Base-by-base conservation (phyloP, 371 early-diverging fungal species). In the Umbelopsis sp. region DNA sequence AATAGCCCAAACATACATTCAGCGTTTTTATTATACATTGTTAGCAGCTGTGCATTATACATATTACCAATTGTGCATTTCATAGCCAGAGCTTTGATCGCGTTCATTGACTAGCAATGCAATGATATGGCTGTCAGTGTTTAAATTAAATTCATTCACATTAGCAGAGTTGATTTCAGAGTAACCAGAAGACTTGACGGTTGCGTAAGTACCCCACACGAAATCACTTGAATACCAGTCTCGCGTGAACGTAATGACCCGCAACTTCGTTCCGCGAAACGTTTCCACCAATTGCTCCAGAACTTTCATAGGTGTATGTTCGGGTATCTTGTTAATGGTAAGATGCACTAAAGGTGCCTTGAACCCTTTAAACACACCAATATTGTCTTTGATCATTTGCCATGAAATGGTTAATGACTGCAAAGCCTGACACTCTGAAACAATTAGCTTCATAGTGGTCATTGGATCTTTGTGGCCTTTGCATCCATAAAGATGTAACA, bases 11-110 rank as follows among this genome's bases (percentile, higher is more conserved):
- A 29, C 12, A 41, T 12, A 41, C 7, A 41, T 41, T 41, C 25
- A 51, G 4, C 29, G 52, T 8, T 24, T 51, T 25, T 51, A 51
- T 11, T 20, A 51, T 51, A 22, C 22, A 22, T 22, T 22, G 22
- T 22, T 22, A 22, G 22, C 22, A 22, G 22, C 22, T 22, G 22
- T 22, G 22, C 22, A 22, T 22, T 22, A 22, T 22, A 51, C 9
- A 20, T 22, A 14, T 64, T 64, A 74, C 74, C 74, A 74, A 45
- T 65, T 62, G 32, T 74, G 69, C 38, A 74, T 69, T 8, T 66
- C 66, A 22, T 70, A 66, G 22, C 69, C 71, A 14, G 63, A 65
- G 20, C 52, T 63, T 7, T 24, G 68, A 41, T 74, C 74, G n/a
- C 74, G 69, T 50, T 69, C 66, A 37, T 74, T 74, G 9, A 66